Evolutionary conservation across 2,329 filamentous ascomycete species (phyloP), one percentile per base, ranked within the genome.

Genomic region (Myriosclerotinia curreyana): DNA sequence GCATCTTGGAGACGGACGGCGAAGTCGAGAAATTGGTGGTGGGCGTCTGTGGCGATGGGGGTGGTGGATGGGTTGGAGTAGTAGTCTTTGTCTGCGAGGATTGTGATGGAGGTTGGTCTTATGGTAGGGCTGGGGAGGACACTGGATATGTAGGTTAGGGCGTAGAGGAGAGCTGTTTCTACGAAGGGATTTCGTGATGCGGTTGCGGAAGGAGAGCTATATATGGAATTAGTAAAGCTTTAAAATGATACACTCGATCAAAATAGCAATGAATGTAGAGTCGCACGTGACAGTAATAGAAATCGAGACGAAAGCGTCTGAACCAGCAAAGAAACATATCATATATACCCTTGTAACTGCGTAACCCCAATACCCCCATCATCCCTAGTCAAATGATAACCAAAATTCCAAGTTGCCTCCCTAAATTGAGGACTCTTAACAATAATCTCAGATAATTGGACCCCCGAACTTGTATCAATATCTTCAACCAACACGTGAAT

Each of bases 11-110:
- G 83, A 7, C 87, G 84, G 20, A 94, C 87, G 51, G 84, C 83
- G 77, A 96, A 96, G 74, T 88, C 83, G 68, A 86, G 83, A 79
- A 98, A 98, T 67, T 62, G 52, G 64, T 86, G 86, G 65, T 69
- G 71, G 63, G 75, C 74, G 22, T 80, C 74, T 64, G 76, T 67
- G 44, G 70, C 60, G 17, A 68, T 62, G 25, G 69, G 62, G 22
- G 75, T 69, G 31, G 74, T 72, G 34, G 79, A 75, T 3, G 87
- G 82, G 66, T 88, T 86, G 5, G 95, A 97, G 80, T 98, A 99
- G 83, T 99, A 99, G 79, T 96, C 91, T 74, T 95, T 93, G 78
- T 97, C 92, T 66, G 95, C 94, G 44, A 98, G 84, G 75, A 99
- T 94, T 66, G 90, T 92, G 75, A 98, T 85, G 17, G 86, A 86